Conservation (phyloP, 2,329 filamentous ascomycete genomes). For the Bipolaris sorokiniana region DNA sequence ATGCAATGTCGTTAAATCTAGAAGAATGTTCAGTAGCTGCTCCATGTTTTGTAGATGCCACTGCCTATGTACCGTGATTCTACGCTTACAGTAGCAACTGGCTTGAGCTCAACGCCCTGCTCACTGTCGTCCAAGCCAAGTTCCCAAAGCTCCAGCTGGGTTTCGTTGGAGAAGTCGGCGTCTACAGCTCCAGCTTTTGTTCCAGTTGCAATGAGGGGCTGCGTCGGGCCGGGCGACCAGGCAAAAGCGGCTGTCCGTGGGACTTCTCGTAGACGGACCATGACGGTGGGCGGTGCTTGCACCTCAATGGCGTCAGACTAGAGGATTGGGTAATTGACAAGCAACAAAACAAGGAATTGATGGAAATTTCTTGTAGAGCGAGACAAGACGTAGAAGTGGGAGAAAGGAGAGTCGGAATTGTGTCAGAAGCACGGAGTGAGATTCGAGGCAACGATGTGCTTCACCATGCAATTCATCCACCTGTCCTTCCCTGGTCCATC, state of each 20-base stretch:
- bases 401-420: slow-evolving; percentile 27
- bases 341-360: slow-evolving; percentile 25
- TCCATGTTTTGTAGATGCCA: not conserved
- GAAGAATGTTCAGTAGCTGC: slow-evolving; percentile 28
- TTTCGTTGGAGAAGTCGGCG: slow-evolving; percentile 97
- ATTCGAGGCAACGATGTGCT: slow-evolving; percentile 34
- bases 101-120: slow-evolving; percentile 82
- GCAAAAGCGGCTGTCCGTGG: slow-evolving; percentile 96
- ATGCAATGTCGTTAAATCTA: slow-evolving; percentile 97
- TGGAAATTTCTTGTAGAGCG: slow-evolving; percentile 19
- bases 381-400: slow-evolving; percentile 22
- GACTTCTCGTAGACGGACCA: slow-evolving; percentile 97
- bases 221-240: slow-evolving; percentile 83
- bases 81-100: slow-evolving; percentile 80
- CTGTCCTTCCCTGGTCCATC: slow-evolving; percentile 43
- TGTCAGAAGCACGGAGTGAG: slow-evolving; percentile 23
- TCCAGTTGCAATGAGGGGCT: slow-evolving; percentile 87
- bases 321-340: slow-evolving; percentile 25
- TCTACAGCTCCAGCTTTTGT: slow-evolving; percentile 94
- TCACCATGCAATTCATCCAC: slow-evolving; percentile 40
- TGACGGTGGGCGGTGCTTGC: slow-evolving; percentile 55
- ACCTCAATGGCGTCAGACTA: slow-evolving; percentile 39
- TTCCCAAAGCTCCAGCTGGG: slow-evolving; percentile 95
- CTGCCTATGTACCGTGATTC: slow-evolving; percentile 76
- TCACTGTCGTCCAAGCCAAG: slow-evolving; percentile 78